These are phyloP conservation scores for Lolium rigidum DNA, from an alignment of 176 grass and related monocot genomes.

Conservation along the genomic window DNA sequence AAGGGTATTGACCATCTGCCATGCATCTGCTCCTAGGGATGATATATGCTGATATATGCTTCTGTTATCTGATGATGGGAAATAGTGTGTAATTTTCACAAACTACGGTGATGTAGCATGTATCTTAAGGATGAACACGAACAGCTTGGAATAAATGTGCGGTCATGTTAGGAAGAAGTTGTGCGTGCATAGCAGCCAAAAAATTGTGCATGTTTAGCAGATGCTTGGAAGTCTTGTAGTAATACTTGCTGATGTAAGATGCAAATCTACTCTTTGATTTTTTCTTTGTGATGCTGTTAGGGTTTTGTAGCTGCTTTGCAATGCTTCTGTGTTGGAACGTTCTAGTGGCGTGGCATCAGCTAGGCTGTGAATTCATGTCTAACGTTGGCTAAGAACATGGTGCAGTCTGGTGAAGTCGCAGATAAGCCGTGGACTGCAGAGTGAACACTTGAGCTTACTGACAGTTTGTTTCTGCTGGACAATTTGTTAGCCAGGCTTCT, in stretches of 20 bases:
- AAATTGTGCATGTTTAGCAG: not conserved
- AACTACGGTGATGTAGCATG: slow-evolving; percentile 35
- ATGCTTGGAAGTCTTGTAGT: not conserved
- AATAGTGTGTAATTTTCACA: slow-evolving; percentile 38
- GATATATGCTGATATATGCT: not conserved
- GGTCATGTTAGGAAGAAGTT: slow-evolving; percentile 17
- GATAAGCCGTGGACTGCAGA: too few relatives aligned
- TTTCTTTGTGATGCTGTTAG: too few relatives aligned
- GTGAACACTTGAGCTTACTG: too few relatives aligned
- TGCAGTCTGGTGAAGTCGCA: too few relatives aligned
- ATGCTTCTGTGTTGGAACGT: not conserved
- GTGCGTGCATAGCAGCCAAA: not conserved
- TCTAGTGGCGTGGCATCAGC: not conserved
- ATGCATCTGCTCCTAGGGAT: not conserved
- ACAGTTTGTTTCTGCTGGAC: too few relatives aligned
- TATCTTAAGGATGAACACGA: slow-evolving; percentile 31
- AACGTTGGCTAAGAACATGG: too few relatives aligned
- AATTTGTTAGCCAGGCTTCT: not conserved
- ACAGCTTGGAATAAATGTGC: slow-evolving; percentile 48
- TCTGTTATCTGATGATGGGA: not conserved
- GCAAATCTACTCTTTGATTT: not conserved
- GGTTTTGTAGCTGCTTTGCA: not conserved
- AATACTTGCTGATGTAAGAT: not conserved
- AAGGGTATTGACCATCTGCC: not conserved
- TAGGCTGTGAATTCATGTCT: not conserved